Base-by-base conservation (phyloP, 2,329 filamentous ascomycete species). In the Coleophoma eucalyptorum region DNA sequence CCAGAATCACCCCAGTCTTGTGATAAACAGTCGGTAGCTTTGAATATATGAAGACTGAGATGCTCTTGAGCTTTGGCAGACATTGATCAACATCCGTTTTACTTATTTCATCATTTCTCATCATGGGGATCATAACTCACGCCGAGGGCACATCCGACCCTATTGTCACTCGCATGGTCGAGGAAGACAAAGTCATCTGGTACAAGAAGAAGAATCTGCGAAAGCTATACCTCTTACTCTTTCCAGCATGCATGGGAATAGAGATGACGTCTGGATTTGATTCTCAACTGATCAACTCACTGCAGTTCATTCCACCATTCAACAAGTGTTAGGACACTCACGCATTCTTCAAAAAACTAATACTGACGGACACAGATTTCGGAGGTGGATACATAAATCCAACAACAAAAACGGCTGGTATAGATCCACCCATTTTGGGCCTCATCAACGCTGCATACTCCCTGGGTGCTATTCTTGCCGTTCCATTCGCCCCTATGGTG, bases 201-300 rank as follows among this genome's bases (percentile, higher is more conserved):
- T 72, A 67, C 50, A 61, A 58, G 50, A 72, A 72, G 51, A 57
- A 51, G 16, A 69, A 73, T 52, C 58, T 71, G 13, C 60, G 69
- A 44, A 32, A 62, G 34, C 62, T 72, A 59, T 71, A 72, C 55
- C 35, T 72, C 15, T 62, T 61, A 41, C 62, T 72, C 33, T 62
- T 79, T 35, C 72, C 74, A 10, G 72, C 73, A 19, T 78, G 73
- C 61, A 73, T 80, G 62, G 77, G 77, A 44, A 75, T 80, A 34
- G 77, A 80, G 61, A 76, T 77, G 45, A 80, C 77, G 0, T 77
- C 74, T 15, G 76, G 77, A 0, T 80, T 79, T 49, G 77, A 80
- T 58, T 74, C 73, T 6, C 72, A 69, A 19, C 68, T 77, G 62
- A 72, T 75, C 61, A 75, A 75, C 51, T 68, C 70, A 37, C 57